phyloP scores from a whole-genome alignment of 345 rosid species.

The Citrus inodora region DNA sequence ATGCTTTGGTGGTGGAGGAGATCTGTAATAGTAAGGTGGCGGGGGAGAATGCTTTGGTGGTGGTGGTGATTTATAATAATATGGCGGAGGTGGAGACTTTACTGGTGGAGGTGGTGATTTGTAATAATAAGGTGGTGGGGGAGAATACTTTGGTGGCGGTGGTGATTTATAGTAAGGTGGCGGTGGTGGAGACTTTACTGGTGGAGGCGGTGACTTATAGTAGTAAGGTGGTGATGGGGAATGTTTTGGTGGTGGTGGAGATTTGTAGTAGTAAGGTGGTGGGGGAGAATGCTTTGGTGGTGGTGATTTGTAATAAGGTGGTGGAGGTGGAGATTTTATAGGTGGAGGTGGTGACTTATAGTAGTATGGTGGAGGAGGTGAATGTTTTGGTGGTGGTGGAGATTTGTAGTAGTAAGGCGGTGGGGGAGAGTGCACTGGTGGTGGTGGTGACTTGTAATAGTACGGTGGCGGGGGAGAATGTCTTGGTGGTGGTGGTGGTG shows the following conservation, averaged over 20 bases:
- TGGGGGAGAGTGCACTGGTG: background rate
- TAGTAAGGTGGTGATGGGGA: background rate
- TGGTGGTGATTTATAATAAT: background rate
- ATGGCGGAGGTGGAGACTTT: background rate
- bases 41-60: background rate
- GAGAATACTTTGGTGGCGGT: background rate
- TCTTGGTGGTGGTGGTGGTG: background rate
- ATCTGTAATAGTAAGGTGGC: conserved; percentile 1
- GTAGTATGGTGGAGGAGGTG: background rate
- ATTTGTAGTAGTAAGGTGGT: background rate
- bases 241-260: background rate
- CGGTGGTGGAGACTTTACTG: background rate
- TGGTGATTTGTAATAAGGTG: conserved; percentile 3
- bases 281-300: background rate
- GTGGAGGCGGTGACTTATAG: background rate
- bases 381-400: background rate
- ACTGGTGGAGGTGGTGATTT: background rate
- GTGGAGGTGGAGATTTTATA: conserved; percentile 1
- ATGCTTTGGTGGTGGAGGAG: background rate
- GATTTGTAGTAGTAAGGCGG: background rate
- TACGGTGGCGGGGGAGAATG: background rate
- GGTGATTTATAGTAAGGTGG: background rate
- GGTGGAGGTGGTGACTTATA: background rate
- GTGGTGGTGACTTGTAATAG: conserved; percentile 1
- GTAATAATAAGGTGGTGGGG: background rate